These are phyloP conservation scores for Calonectria hawksworthii DNA, from an alignment of 2,329 filamentous ascomycete species.

Conservation along the genomic window DNA sequence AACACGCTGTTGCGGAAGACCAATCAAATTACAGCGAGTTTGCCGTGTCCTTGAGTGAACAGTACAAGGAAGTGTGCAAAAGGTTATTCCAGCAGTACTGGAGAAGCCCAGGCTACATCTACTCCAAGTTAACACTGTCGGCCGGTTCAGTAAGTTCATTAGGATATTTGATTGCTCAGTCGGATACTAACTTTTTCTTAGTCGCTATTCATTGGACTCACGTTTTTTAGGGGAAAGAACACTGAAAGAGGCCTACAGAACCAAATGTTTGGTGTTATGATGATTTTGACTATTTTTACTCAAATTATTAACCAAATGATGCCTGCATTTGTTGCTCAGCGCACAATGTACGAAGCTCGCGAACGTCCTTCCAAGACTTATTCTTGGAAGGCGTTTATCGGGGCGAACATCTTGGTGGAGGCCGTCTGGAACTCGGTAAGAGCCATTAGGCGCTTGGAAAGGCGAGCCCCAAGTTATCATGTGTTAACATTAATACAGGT, in stretches of 20 bases:
- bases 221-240: slow-evolving; percentile 72
- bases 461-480: not conserved
- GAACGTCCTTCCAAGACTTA: slow-evolving; percentile 76
- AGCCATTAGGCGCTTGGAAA: not conserved
- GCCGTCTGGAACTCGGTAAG: slow-evolving; percentile 32
- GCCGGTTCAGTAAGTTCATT: slow-evolving; percentile 49
- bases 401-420: slow-evolving; percentile 53
- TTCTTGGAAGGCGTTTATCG: slow-evolving; percentile 75
- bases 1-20: not conserved
- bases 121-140: slow-evolving; percentile 62
- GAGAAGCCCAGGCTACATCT: slow-evolving; percentile 71
- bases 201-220: slow-evolving; percentile 75
- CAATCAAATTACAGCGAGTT: slow-evolving; percentile 47
- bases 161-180: too few species aligned
- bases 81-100: slow-evolving; percentile 52
- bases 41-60: slow-evolving; percentile 47
- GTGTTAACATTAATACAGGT: not conserved
- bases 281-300: slow-evolving; percentile 78
- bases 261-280: slow-evolving; percentile 78
- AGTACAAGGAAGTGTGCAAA: slow-evolving; percentile 55
- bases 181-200: not conserved
- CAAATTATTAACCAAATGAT: slow-evolving; percentile 75
- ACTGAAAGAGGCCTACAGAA: slow-evolving; percentile 76
- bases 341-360: slow-evolving; percentile 76
- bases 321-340: slow-evolving; percentile 78